Evolutionary conservation across 192 early-diverging fungal species (phyloP), one percentile per base, ranked within the genome.

Genomic region (Umbelopsis ramanniana): DNA sequence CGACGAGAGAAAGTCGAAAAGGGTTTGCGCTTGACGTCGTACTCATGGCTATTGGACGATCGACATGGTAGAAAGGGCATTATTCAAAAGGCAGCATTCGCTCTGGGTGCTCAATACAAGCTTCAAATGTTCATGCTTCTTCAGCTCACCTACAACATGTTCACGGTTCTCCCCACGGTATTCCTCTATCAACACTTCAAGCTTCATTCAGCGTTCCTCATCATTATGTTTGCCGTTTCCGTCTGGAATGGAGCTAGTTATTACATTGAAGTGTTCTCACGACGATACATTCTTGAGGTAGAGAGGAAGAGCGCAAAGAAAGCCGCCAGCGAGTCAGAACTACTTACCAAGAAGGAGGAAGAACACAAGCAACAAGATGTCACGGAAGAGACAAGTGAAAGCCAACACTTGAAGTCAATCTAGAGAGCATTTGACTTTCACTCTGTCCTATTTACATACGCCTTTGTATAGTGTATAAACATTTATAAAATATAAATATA

Each of bases 241-340:
- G 87, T 88, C 10, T 90, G 83, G 81, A 91, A 91, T 53, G 90
- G 90, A 4, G 88, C 89, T 4, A 80, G 81, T 47, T 91, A 89
- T 50, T 91, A 91, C 78, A 88, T 91, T 76, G 90, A 91, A 45
- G 88, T 91, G 0, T 91, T 91, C 71, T 84, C 81, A 46, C 80
- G 82, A 52, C 77, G 85, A 45, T 91, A 91, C 50, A 71, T 72
- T 21, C 15, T 60, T 14, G 79, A 81, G 29, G 47, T 81, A 2
- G 79, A 81, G 37, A 9, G 33, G 5, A 63, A 63, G 26, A 63
- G 57, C 17, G 57, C 33, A 22, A 63, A 63, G 57, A 63, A 63
- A 37, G 7, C 57, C 4, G 57, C 57, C 10, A 63, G 57, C 38
- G 72, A 60, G 71, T 15, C 37, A 12, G 40, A 38, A 2, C 26